Conservation (phyloP, 2,329 filamentous ascomycete species). For the Cryphonectria radicalis region DNA sequence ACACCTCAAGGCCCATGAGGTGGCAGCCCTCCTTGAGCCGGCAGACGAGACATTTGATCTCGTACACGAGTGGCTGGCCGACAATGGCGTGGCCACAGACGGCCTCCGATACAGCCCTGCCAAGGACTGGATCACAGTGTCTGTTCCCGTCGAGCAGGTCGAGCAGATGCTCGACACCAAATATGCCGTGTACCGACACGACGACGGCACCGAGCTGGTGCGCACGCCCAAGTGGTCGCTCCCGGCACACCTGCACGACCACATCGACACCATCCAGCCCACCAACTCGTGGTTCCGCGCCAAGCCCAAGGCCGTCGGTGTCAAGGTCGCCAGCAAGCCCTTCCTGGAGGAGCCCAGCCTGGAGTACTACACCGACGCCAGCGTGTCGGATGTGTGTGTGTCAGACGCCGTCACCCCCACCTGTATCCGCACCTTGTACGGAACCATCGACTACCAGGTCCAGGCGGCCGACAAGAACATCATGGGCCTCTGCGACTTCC, state of each 20-base stretch:
- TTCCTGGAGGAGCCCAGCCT: constrained; percentile 37
- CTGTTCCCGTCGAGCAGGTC: constrained; percentile 50
- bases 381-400: constrained; percentile 47
- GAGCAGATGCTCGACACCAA: constrained; percentile 52
- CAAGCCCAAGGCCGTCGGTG: constrained; percentile 38
- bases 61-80: constrained; percentile 59
- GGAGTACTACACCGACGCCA: constrained; percentile 40
- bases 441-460: constrained; percentile 55
- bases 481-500: constrained; percentile 51
- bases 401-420: constrained; percentile 50
- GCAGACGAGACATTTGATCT: constrained; percentile 53
- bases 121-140: constrained; percentile 51
- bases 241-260: constrained; percentile 41
- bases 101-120: constrained; percentile 44
- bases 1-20: constrained; percentile 54
- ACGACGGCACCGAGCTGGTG: constrained; percentile 55
- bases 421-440: constrained; percentile 51
- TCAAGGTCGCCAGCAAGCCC: constrained; percentile 38
- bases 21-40: constrained; percentile 58
- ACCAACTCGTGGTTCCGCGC: constrained; percentile 54
- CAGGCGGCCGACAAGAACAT: constrained; percentile 46
- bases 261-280: constrained; percentile 54
- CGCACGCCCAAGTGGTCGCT: constrained; percentile 62
- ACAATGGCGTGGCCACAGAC: constrained; percentile 51
- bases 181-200: constrained; percentile 52